These are phyloP conservation scores for Chaetomidium leptoderma DNA, from an alignment of 495 filamentous ascomycete genomes.

Conservation along the genomic window DNA sequence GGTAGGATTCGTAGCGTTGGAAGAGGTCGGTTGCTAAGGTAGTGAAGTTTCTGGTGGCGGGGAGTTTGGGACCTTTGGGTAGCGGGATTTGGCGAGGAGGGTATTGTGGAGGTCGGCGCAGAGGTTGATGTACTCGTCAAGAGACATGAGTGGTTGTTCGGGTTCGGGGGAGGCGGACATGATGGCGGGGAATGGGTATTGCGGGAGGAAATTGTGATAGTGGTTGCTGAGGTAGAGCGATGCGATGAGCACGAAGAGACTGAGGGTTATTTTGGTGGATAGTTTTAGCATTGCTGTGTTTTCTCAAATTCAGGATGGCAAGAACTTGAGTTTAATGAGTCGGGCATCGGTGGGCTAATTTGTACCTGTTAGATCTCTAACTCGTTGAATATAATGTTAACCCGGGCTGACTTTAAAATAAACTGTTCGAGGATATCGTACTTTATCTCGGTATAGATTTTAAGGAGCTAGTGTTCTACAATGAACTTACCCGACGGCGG, in stretches of 20 bases:
- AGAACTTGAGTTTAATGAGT: slow-evolving; percentile 1
- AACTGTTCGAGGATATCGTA: too few relatives aligned
- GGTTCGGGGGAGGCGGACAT: background rate
- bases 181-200: background rate
- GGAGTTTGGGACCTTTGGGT: background rate
- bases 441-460: too few relatives aligned
- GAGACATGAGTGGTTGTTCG: background rate
- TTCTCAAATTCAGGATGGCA: background rate
- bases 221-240: background rate
- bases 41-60: background rate
- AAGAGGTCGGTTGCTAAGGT: slow-evolving; percentile 6
- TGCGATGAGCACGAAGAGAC: background rate
- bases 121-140: slow-evolving; percentile 3
- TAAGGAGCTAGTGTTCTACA: too few relatives aligned
- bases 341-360: too few relatives aligned
- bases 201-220: background rate
- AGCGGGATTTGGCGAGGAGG: background rate
- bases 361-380: too few relatives aligned
- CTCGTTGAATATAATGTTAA: too few relatives aligned
- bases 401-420: too few relatives aligned
- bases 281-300: slow-evolving; percentile 3
- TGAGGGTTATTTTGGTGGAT: background rate
- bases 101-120: slow-evolving; percentile 9
- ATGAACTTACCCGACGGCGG: too few relatives aligned
- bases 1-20: slow-evolving; percentile 4